A percentile compares a stretch with the other conserved stretches of the same genome.
These are phyloP conservation scores for Mortierella sp. DNA, from an alignment of 371 early-diverging fungal genomes.

Conservation along the genomic window DNA sequence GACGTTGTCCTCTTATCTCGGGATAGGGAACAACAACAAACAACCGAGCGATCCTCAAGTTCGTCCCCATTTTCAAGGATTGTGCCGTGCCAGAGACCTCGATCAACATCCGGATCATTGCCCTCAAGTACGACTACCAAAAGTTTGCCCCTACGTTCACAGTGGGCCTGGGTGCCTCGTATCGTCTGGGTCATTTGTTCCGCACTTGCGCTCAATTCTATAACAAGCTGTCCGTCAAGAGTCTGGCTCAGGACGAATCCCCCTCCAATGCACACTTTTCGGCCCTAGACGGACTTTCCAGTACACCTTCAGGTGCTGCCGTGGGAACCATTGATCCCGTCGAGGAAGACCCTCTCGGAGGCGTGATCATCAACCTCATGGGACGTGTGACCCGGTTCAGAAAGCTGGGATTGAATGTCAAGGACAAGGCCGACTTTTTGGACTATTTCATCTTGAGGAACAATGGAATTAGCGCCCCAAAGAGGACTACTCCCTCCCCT, in stretches of 20 bases:
- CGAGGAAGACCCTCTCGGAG: slow-evolving; percentile 67
- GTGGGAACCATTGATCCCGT: slow-evolving; percentile 50
- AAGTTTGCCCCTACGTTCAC: slow-evolving; percentile 76
- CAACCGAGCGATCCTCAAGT: slow-evolving; percentile 83
- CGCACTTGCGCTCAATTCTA: slow-evolving; percentile 68
- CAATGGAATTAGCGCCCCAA: slow-evolving; percentile 47
- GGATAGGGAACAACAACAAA: slow-evolving; percentile 88
- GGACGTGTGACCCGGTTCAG: slow-evolving; percentile 77
- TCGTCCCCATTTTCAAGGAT: slow-evolving; percentile 74
- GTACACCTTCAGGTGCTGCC: slow-evolving; percentile 45
- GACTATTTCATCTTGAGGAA: slow-evolving; percentile 74
- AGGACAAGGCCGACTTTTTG: slow-evolving; percentile 85
- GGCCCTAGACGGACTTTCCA: slow-evolving; percentile 27
- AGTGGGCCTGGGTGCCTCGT: slow-evolving; percentile 58
- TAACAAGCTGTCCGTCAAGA: slow-evolving; percentile 68
- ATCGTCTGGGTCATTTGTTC: slow-evolving; percentile 65
- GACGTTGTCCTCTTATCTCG: too few species aligned
- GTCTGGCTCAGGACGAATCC: slow-evolving; percentile 63
- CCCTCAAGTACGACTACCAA: slow-evolving; percentile 80
- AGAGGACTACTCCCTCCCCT: slow-evolving; percentile 3
- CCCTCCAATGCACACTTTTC: slow-evolving; percentile 53
- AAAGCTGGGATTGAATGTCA: slow-evolving; percentile 74
- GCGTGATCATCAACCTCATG: slow-evolving; percentile 66
- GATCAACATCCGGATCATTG: slow-evolving; percentile 65
- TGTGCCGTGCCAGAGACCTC: slow-evolving; percentile 63